These are phyloP conservation scores for Pseudonectria foliicola DNA, from an alignment of 2,329 filamentous ascomycete species.

Conservation along the genomic window DNA sequence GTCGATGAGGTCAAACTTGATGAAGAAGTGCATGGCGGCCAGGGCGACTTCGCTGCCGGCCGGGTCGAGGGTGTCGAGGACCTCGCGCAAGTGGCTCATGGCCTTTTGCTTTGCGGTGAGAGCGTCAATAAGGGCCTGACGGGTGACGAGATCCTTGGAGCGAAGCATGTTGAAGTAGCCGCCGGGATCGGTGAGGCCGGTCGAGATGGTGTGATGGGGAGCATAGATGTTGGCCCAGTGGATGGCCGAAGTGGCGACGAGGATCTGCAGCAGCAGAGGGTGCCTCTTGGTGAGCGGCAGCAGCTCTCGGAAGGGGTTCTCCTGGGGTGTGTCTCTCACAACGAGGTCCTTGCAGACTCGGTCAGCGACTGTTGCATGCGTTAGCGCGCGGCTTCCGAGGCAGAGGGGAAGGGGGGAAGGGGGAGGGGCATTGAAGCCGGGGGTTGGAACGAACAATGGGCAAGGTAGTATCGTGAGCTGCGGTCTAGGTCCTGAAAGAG, in stretches of 20 bases:
- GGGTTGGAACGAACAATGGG: constrained; percentile 44
- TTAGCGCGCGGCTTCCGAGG: constrained; percentile 16
- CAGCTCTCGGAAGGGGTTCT: constrained; percentile 43
- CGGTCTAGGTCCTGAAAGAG: constrained; percentile 46
- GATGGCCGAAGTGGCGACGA: constrained; percentile 42
- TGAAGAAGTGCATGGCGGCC: constrained; percentile 43
- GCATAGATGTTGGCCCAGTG: constrained; percentile 40
- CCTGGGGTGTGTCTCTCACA: constrained; percentile 37
- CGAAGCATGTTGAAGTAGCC: constrained; percentile 30
- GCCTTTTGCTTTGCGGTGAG: constrained; percentile 40
- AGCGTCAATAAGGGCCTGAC: constrained; percentile 38
- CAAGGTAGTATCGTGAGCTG: constrained; percentile 39
- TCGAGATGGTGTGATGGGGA: constrained; percentile 25
- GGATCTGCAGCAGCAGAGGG: constrained; percentile 40
- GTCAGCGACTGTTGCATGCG: constrained; percentile 31
- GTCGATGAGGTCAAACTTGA: constrained; percentile 46
- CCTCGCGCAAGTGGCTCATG: constrained; percentile 34
- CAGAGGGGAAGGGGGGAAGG: constrained; percentile 1
- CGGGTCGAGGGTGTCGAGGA: constrained; percentile 32
- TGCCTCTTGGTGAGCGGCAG: constrained; percentile 39
- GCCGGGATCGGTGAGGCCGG: constrained; percentile 27
- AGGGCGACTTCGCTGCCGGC: constrained; percentile 39
- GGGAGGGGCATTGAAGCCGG: too few species aligned
- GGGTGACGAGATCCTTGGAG: constrained; percentile 31
- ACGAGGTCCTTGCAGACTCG: constrained; percentile 49